These are phyloP conservation scores for Rhododendron henanense DNA, from an alignment of 148 eudicot species.

Conservation along the genomic window DNA sequence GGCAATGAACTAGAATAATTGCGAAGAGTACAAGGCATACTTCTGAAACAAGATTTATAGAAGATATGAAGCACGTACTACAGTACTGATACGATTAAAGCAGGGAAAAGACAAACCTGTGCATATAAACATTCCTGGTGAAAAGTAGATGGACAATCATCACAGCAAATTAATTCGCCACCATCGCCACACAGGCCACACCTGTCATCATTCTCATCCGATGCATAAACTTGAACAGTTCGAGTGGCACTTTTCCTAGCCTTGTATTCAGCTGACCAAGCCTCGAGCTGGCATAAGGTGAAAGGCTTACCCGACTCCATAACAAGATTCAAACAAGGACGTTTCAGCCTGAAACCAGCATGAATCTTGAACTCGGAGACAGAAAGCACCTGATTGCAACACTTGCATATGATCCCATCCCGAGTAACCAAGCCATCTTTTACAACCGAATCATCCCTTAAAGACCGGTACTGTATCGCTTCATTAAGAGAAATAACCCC, in stretches of 20 bases:
- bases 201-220: constrained; percentile 85
- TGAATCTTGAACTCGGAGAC: constrained; percentile 66
- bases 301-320: constrained; percentile 81
- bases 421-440: constrained; percentile 69
- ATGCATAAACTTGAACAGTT: constrained; percentile 45
- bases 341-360: constrained; percentile 62
- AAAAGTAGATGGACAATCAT: constrained; percentile 91
- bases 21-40: not conserved
- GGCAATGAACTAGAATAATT: not conserved
- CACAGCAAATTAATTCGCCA: constrained; percentile 93
- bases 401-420: constrained; percentile 75
- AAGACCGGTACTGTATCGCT: constrained; percentile 59
- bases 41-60: not conserved
- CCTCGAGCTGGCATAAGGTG: constrained; percentile 84
- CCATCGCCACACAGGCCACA: constrained; percentile 99
- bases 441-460: constrained; percentile 57
- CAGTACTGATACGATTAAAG: not conserved
- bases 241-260: constrained; percentile 48
- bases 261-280: constrained; percentile 96
- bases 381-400: constrained; percentile 64
- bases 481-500: constrained; percentile 60
- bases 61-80: not conserved
- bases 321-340: constrained; percentile 74
- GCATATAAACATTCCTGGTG: constrained; percentile 80
- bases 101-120: constrained; percentile 51